Percentiles rank a stretch among this genome's conserved stretches.
phyloP scores from a whole-genome alignment of 2,329 filamentous ascomycete genomes.

The Cladobotryum protrusum region DNA sequence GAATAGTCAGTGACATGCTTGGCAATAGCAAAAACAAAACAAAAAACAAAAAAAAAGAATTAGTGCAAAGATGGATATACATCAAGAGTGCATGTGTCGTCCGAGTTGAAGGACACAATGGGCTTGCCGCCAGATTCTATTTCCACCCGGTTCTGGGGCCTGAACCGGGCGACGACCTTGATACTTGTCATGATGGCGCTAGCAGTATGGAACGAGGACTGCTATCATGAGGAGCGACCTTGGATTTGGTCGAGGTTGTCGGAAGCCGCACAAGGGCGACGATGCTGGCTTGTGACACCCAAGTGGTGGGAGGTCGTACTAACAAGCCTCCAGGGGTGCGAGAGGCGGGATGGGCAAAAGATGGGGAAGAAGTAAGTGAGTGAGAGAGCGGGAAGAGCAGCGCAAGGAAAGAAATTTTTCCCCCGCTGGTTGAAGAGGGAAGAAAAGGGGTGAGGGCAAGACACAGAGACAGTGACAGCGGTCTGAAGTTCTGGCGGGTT shows the following conservation, averaged over 20 bases:
- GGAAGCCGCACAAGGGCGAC: conserved; percentile 8
- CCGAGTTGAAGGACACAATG: conserved; percentile 81
- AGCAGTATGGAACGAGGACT: conserved; percentile 16
- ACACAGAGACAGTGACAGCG: conserved; percentile 8
- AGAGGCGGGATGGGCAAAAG: background rate
- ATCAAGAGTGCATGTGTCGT: conserved; percentile 81
- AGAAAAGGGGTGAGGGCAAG: background rate
- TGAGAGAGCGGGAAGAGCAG: background rate
- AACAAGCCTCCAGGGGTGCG: background rate
- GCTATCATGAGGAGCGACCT: conserved; percentile 20
- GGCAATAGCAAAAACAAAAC: background rate
- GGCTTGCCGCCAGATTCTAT: conserved; percentile 83
- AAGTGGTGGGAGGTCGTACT: conserved; percentile 8
- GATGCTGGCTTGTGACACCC: conserved; percentile 7
- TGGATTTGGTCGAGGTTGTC: background rate
- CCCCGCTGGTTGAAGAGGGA: background rate
- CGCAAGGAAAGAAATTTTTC: background rate
- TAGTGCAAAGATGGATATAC: conserved; percentile 40
- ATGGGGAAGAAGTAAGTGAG: background rate
- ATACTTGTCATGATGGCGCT: conserved; percentile 56
- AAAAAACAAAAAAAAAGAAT: conserved; percentile 1
- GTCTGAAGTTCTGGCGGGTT: conserved; percentile 4
- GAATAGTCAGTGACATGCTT: background rate
- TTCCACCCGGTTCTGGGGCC: conserved; percentile 94
- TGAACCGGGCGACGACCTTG: conserved; percentile 94